Evolutionary conservation across 2,329 filamentous ascomycete species (phyloP).

Genomic region (Periconia macrospinosa): DNA sequence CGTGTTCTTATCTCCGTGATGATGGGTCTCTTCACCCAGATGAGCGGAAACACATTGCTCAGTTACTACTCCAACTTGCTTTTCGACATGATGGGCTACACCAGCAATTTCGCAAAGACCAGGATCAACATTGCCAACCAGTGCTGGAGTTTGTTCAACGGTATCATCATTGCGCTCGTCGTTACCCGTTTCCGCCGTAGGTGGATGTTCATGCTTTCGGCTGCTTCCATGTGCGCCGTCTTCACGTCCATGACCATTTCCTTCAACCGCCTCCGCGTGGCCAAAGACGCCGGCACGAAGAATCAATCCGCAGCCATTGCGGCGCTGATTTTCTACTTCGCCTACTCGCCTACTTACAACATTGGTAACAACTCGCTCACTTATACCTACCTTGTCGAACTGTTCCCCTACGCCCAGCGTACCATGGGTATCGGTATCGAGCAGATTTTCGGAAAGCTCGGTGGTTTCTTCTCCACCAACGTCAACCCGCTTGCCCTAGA

Average conservation of each 20-base stretch:
- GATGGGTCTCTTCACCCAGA: conserved; percentile 45
- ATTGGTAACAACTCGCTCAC: conserved; percentile 68
- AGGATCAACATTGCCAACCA: conserved; percentile 46
- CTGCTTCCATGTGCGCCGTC: conserved; percentile 52
- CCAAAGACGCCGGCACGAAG: conserved; percentile 20
- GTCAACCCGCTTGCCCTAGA: conserved; percentile 64
- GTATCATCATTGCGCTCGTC: conserved; percentile 42
- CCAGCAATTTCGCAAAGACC: conserved; percentile 39
- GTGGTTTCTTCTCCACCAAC: conserved; percentile 49
- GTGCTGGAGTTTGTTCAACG: conserved; percentile 48
- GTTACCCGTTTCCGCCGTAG: conserved; percentile 48
- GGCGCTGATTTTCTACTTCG: conserved; percentile 62
- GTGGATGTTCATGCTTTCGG: conserved; percentile 52
- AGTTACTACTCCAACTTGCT: conserved; percentile 41
- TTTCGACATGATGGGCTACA: conserved; percentile 46
- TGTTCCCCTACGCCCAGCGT: conserved; percentile 61
- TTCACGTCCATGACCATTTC: conserved; percentile 62
- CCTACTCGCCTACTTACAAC: conserved; percentile 63
- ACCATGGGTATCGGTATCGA: conserved; percentile 62
- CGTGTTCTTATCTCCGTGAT: conserved; percentile 36
- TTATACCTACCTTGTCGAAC: conserved; percentile 63
- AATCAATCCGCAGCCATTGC: conserved; percentile 43
- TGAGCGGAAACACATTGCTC: conserved; percentile 43
- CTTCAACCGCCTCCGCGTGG: conserved; percentile 40
- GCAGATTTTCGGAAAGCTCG: conserved; percentile 56